Base-by-base conservation (phyloP, 345 rosid species). In the Camelina neglecta region DNA sequence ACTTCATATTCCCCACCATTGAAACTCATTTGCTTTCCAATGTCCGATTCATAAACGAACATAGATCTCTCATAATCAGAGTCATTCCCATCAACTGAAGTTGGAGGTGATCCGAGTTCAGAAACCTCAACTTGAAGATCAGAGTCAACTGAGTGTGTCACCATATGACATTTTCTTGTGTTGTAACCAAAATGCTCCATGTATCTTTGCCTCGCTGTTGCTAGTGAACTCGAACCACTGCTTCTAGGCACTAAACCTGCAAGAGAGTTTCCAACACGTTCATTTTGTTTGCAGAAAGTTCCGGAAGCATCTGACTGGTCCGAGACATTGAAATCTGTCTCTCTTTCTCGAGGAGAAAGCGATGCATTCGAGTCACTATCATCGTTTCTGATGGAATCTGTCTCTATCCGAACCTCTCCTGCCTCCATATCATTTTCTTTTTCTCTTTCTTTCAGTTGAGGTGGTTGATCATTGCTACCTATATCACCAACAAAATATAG, bases 71-170 rank as follows among this genome's bases (percentile, higher is more conserved):
- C 95, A 77, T 72, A 72, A 36, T 89, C 84, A 15, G 87, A 85
- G 59, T 73, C 78, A 64, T 86, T 60, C 51, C 82, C 90, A 81
- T 91, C 93, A 20, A 71, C 80, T 13, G 88, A 77, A 29, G 80
- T 64, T 3, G 89, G 85, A 45, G 93, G 97, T 39, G 99, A 92
- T 35, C 96, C 87, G 2, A 79, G 56, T 79, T 93, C 99, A 6
- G 99, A 95, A 60, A 95, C 87, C 82, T 92, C 99, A 55, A 95
- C 97, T 65, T 92, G 98, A 86, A 95, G 81, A 73, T 92, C 99
- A 48, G 99, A 95, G 51, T 94, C 98, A 57, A 89, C 77, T 6
- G 99, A 95, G 60, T 80, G 79, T 18, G 86, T 64, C 21, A 86
- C 84, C 58, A 84, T 82, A 81, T 84, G 98, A 78, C 84, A 67